Percentiles rank a stretch among this genome's conserved stretches.
These are phyloP conservation scores for Neonectria faginata DNA, from an alignment of 2,329 filamentous ascomycete genomes.

Conservation along the genomic window DNA sequence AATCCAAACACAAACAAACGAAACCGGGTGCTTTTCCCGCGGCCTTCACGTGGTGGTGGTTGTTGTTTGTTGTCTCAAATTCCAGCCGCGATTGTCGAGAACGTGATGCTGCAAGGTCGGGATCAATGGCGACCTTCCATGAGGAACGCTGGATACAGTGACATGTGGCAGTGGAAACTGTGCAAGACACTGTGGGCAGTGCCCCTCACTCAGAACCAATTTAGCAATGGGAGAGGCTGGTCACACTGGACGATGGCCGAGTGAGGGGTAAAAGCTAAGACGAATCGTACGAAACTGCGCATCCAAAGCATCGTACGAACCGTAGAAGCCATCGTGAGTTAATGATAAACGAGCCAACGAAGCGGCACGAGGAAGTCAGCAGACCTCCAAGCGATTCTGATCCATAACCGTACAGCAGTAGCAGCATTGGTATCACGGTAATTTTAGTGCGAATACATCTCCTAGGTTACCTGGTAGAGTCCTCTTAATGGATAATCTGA, in stretches of 20 bases:
- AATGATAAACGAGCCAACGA: not conserved
- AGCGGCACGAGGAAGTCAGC: not conserved
- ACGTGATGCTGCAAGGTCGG: not conserved
- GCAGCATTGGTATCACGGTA: not conserved
- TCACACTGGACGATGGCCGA: not conserved
- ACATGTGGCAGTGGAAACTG: not conserved
- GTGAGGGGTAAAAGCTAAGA: slow-evolving; percentile 1
- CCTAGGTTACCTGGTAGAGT: not conserved
- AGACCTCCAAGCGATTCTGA: not conserved
- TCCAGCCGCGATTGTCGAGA: not conserved
- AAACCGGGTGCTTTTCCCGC: too few species aligned
- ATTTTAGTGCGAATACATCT: not conserved
- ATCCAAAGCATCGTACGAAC: not conserved
- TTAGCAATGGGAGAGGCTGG: not conserved
- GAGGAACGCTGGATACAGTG: not conserved
- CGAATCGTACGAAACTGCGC: not conserved
- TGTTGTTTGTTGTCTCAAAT: not conserved
- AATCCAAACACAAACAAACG: not conserved
- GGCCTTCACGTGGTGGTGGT: not conserved
- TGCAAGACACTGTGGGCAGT: not conserved
- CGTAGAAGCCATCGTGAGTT: not conserved
- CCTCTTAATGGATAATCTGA: not conserved
- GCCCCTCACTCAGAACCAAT: not conserved
- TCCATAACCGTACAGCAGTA: not conserved
- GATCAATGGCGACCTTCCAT: not conserved